These are phyloP conservation scores for Hemileccinum rubropunctum DNA, from an alignment of 768 basidiomycete species.

Conservation along the genomic window DNA sequence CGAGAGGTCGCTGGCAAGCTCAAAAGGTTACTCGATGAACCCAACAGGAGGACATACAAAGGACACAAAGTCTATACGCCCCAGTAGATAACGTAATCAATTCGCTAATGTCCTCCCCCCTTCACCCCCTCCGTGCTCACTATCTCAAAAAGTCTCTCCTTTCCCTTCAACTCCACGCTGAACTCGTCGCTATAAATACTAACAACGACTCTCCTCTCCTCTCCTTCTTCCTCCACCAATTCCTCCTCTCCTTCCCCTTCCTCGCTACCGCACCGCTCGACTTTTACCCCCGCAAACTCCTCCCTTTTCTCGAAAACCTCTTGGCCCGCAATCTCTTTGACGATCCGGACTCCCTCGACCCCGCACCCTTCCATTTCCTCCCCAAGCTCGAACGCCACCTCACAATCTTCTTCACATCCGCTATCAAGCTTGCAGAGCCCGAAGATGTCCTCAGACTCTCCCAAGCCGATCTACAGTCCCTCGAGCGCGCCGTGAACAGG, in stretches of 20 bases:
- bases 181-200: conserved; percentile 59
- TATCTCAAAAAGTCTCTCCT: conserved; percentile 97
- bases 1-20: conserved; percentile 59
- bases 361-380: conserved; percentile 65
- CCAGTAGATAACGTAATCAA: conserved; percentile 17
- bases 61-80: conserved; percentile 34
- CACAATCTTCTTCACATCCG: conserved; percentile 75
- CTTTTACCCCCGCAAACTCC: conserved; percentile 93
- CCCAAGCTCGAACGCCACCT: conserved; percentile 83
- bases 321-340: conserved; percentile 80
- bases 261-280: conserved; percentile 83
- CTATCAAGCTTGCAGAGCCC: conserved; percentile 75
- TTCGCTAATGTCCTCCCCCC: conserved; percentile 17
- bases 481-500: conserved; percentile 70
- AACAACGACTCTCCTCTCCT: conserved; percentile 76
- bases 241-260: conserved; percentile 73
- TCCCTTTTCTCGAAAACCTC: conserved; percentile 86
- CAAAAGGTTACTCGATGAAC: conserved; percentile 43
- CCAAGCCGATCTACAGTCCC: conserved; percentile 76
- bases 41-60: conserved; percentile 30
- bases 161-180: conserved; percentile 78
- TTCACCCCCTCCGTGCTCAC: conserved; percentile 89
- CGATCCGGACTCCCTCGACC: conserved; percentile 54
- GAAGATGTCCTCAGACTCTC: conserved; percentile 91
- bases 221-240: conserved; percentile 87